Base-by-base conservation (phyloP, 495 filamentous ascomycete genomes). In the Penicillium maclennaniae region DNA sequence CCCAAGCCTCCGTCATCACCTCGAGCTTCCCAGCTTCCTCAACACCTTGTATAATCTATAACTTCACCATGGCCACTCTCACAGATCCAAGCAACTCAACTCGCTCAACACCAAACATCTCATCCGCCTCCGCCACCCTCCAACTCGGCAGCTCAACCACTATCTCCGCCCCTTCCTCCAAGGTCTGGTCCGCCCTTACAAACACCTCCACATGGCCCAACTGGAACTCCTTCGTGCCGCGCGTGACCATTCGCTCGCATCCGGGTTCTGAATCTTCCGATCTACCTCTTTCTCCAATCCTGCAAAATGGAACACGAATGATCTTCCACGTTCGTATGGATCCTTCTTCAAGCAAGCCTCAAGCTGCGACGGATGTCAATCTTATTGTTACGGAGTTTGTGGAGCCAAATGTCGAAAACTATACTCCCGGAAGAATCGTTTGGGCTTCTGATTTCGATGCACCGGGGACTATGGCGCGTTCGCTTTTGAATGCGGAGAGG, bases 291-390 rank as follows among this genome's bases (percentile, higher is more conserved):
- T 70, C 67, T 0, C 61, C 69, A 9, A 45, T 65, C n/a, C 58
- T 76, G 0, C 69, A 70, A 50, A 45, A 43, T 0, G 72, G 65
- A 15, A 75, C 73, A 3, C 55, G 47, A 44, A 54, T 76, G 40
- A 78, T 67, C 21, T 71, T 76, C 49, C 69, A 75, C 42, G 73
- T 74, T 23, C 63, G 69, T 48, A 75, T 78, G 73, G 63, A 76
- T 34, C 58, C 72, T 7, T 52, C 56, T 7, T 62, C 67, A 3
- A 34, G 59, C 6, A 63, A 66, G n/a, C 62, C 67, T 7, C 62
- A 71, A 19, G 53, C 59, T 7, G 53, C 56, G 12, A 58, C 60
- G 14, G 64, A 70, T 42, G 56, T 62, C 7, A 25, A 46, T 10
- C 46, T 68, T 12, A 36, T 58, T 5, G 59, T 78, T 1, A 66